Base-by-base conservation (phyloP, 2,329 filamentous ascomycete genomes). In the Talaromyces sp. region DNA sequence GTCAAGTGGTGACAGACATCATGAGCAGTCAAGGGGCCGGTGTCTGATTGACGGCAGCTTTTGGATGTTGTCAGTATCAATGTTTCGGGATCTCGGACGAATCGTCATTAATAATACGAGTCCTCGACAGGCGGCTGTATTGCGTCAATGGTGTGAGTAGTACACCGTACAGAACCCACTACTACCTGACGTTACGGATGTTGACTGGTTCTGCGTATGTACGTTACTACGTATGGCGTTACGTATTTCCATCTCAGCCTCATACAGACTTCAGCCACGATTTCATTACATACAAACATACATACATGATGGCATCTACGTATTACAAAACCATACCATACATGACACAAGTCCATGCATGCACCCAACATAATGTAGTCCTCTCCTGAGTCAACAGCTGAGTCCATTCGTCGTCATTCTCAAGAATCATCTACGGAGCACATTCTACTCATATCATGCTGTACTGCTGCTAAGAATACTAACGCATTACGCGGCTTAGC, bases 401-500 rank as follows among this genome's bases (percentile, higher is more conserved):
- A 34, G n/a, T 15, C 10, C n/a, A 36, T 25, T 8, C 5, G 15
- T 56, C 31, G 11, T 15, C 29, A 38, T 38, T 31, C 49, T 53
- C 25, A 10, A 47, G 5, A 45, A 17, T 51, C n/a, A 11, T 29
- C 25, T 17, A 51, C 25, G 13, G 6, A 15, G 22, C 5, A 27
- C 45, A 17, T 27, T 25, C 22, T 15, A 49, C 45, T 2, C 45
- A 25, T 10, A 45, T 25, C 45, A 49, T 49, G 45, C 40, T 27
- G 45, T 25, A 22, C 11, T 27, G 47, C 22, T 49, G 45, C 47
- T 51, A 51, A 61, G 59, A 51, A 27, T 29, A 49, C 58, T 49
- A n/a, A 49, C 58, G 58, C 36, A 40, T 53, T 4, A 61, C 19
- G 59, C 22, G 59, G 59, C 59, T 61, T 38, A 61, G 59, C 45